A percentile compares a stretch with the other conserved stretches of the same genome.
These are phyloP conservation scores for Lumnitzera racemosa DNA, from an alignment of 345 rosid genomes.

Conservation along the genomic window DNA sequence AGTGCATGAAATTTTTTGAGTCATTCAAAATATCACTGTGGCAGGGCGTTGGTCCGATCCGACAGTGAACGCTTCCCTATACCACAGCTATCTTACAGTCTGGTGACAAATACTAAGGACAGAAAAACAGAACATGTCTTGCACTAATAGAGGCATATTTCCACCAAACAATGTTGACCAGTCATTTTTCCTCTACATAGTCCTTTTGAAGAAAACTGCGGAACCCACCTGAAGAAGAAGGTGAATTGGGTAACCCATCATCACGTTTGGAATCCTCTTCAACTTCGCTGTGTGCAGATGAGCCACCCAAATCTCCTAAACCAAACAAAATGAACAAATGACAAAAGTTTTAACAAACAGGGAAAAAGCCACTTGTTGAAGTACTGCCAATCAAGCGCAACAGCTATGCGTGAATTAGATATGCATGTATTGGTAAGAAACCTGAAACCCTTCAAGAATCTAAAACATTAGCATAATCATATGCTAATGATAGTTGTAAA, in stretches of 20 bases:
- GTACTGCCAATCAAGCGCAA: no score
- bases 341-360: not conserved
- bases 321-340: conserved; percentile 2
- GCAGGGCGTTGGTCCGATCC: conserved; percentile 59
- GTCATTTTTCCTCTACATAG: conserved; percentile 75
- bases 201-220: conserved; percentile 80
- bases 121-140: conserved; percentile 47
- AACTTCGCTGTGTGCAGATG: conserved; percentile 52
- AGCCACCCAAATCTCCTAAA: conserved; percentile 88
- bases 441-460: no score
- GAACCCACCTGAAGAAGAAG: conserved; percentile 99
- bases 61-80: conserved; percentile 53
- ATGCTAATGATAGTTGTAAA: no score
- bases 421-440: no score
- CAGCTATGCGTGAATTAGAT: no score
- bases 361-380: not conserved
- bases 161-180: conserved; percentile 56
- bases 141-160: conserved; percentile 35
- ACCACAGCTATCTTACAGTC: conserved; percentile 70
- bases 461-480: no score
- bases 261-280: conserved; percentile 47
- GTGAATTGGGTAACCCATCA: conserved; percentile 86
- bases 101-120: conserved; percentile 51
- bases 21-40: conserved; percentile 58
- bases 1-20: conserved; percentile 50